Base-by-base conservation (phyloP, 371 early-diverging fungal genomes). In the Mucor velutinosus region DNA sequence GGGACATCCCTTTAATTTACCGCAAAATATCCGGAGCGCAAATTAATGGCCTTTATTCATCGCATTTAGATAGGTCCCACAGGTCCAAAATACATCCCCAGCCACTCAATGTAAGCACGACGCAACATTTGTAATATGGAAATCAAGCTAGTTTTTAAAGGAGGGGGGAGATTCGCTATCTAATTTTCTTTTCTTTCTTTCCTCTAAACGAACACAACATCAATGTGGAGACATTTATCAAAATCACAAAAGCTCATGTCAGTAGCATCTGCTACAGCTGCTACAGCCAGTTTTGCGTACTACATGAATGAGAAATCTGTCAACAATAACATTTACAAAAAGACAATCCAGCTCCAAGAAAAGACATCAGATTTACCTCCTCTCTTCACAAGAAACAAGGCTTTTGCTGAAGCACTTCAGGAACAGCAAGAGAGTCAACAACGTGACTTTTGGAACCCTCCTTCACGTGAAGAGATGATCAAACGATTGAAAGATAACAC, bases 381-480 rank as follows among this genome's bases (percentile, higher is more conserved):
- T 53, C 37, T 72, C 41, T 62, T 77, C 29, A 53, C 71, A 49
- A 73, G 76, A 49, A 81, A 78, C 62, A 63, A 75, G 45, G 81
- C 74, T 15, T 74, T 76, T 29, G 78, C 78, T 47, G 84, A 81
- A 41, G 77, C 77, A 7, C 25, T 77, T 15, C 65, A 74, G 30
- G 66, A 76, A n/a, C 62, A 70, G 27, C 60, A 73, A 35, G 57
- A 76, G 25, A 65, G 72, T 11, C 70, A 78, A 8, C 41, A 64
- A 4, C 86, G 84, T 27, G 86, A 88, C 30, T 87, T 88, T 73
- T 91, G 91, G 92, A 77, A 86, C 3, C 87, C 89, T 14, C 93
- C 92, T 62, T 86, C 87, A 47, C 88, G 93, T 51, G 75, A 83
- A 49, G 91, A 92, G 62, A 89, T 93, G 90, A 58, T 92, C 58